Evolutionary conservation across 2,329 filamentous ascomycete genomes (phyloP).

Genomic region (Dryadomyces quercus-mongolicae): DNA sequence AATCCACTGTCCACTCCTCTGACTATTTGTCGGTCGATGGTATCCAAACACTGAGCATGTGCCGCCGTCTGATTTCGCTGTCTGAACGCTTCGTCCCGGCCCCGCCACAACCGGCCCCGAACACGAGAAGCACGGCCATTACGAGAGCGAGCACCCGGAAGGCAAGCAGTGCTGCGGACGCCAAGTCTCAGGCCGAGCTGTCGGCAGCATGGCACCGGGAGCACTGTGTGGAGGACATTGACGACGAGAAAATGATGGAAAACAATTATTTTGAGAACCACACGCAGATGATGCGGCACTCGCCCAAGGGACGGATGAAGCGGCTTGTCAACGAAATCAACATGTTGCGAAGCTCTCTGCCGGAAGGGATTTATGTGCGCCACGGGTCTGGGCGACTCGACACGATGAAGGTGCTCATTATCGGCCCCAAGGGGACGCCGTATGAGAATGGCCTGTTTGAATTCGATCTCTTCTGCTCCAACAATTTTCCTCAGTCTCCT

Average conservation of each 20-base stretch:
- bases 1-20: constrained; percentile 8
- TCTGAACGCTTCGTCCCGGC: constrained; percentile 13
- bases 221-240: constrained; percentile 20
- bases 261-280: constrained; percentile 14
- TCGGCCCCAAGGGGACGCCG: constrained; percentile 35
- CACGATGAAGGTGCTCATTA: constrained; percentile 36
- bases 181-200: constrained; percentile 8
- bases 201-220: constrained; percentile 20
- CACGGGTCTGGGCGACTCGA: constrained; percentile 32
- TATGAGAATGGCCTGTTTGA: constrained; percentile 43
- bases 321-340: constrained; percentile 32
- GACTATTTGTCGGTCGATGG: constrained; percentile 16
- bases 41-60: constrained; percentile 20
- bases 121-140: not conserved
- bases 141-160: not conserved
- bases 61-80: constrained; percentile 18
- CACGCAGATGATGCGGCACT: constrained; percentile 6
- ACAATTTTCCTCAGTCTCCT: constrained; percentile 27
- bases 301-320: constrained; percentile 30
- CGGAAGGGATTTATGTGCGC: constrained; percentile 37
- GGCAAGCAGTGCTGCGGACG: not conserved
- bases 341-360: constrained; percentile 30
- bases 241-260: constrained; percentile 24
- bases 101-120: constrained; percentile 3
- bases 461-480: constrained; percentile 35